Conservation (phyloP, 257 asterid genomes). For the Salvia rosmarinus region DNA sequence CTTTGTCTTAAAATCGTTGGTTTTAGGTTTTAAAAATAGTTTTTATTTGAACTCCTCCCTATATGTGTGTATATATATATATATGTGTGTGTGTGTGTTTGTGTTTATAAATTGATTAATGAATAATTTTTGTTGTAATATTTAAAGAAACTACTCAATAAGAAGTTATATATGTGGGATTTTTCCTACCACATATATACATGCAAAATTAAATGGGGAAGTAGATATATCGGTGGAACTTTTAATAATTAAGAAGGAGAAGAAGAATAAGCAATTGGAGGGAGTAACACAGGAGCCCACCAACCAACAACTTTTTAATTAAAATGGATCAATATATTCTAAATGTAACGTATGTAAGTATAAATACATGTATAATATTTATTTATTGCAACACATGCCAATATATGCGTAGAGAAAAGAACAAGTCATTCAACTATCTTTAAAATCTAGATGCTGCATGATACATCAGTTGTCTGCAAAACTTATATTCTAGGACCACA, state of each 20-base stretch:
- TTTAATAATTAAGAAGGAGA: background rate
- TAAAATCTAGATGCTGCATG: constrained; percentile 49
- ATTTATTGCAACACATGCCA: too few relatives aligned
- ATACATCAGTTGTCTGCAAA: constrained; percentile 56
- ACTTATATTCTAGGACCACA: constrained; percentile 58
- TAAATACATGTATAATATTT: background rate
- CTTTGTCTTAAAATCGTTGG: too few relatives aligned
- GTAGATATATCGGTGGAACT: constrained; percentile 37
- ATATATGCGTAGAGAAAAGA: constrained; percentile 24
- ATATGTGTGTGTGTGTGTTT: too few relatives aligned
- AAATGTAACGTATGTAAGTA: background rate
- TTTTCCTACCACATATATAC: background rate
- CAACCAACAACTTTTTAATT: background rate
- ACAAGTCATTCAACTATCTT: constrained; percentile 50
- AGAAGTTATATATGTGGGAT: background rate
- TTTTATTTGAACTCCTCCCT: too few relatives aligned
- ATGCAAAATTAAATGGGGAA: background rate
- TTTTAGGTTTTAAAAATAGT: too few relatives aligned
- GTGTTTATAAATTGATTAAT: too few relatives aligned
- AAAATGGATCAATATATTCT: background rate
- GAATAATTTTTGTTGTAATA: too few relatives aligned
- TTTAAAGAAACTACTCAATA: too few relatives aligned
- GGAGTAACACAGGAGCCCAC: constrained; percentile 45
- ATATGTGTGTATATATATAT: too few relatives aligned
- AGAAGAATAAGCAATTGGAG: constrained; percentile 38